Evolutionary conservation across 495 filamentous ascomycete genomes (phyloP), one percentile per base, ranked within the genome.

Genomic region (Achaetomiella virescens): DNA sequence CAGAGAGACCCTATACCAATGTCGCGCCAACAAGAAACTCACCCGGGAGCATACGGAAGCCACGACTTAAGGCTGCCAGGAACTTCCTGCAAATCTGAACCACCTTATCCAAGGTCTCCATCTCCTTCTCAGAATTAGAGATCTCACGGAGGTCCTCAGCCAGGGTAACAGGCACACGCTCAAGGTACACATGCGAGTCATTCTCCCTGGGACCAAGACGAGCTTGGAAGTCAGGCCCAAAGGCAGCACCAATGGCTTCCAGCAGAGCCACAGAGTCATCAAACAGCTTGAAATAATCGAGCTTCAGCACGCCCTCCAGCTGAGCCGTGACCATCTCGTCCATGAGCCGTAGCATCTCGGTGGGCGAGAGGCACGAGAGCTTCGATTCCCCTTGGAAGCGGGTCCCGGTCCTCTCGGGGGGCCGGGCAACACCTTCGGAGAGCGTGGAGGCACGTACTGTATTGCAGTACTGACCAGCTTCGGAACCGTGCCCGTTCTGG

Each of bases 201-300:
- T 4, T 14, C 10, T 54, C 42, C 24, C 29, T 27, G 10, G 18
- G 37, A 15, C 29, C 29, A n/a, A 55, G 33, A 20, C 44, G 50
- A 3, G 18, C 17, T 22, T 54, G 27, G 35, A 59, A 40, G 11
- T 48, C 43, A 11, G 43, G 33, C 6, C 56, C 55, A 6, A 40
- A 48, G 14, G 21, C 52, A 5, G 1, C 43, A 35, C 1, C 15
- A 14, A 57, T 33, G 7, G 20, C 40, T 33, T 52, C 27, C 5
- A 61, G 41, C 29, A 63, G 37, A 14, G 41, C 38, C 11, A 51
- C 15, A 2, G 61, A 49, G 14, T 62, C 48, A 21, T 62, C 43
- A 41, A 54, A 58, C 40, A 67, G 52, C 22, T 29, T 6, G 18
- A 67, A 59, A 18, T 59, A 65, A 46, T 67, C 52, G 15, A 67